phyloP scores from a whole-genome alignment of 2,329 filamentous ascomycete species.

The Xylaria sp. region DNA sequence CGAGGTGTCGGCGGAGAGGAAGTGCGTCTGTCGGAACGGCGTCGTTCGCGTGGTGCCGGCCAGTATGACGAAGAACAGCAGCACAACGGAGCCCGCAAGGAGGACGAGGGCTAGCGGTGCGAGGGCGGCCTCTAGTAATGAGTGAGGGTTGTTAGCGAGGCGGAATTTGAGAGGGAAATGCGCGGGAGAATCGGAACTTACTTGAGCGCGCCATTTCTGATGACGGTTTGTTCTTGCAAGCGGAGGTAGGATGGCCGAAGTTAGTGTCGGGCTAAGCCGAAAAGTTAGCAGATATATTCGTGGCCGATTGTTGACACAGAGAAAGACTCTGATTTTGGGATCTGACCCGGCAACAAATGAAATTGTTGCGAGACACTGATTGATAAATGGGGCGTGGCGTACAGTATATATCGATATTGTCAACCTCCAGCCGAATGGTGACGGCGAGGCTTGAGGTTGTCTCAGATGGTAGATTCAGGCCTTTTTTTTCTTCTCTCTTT shows the following conservation, averaged over 20 bases:
- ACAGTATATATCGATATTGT: not conserved
- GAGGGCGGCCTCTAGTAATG: constrained; percentile 29
- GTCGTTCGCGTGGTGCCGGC: constrained; percentile 61
- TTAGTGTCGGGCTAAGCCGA: not conserved
- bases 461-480: constrained; percentile 5
- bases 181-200: constrained; percentile 6
- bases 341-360: constrained; percentile 21
- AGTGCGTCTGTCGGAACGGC: constrained; percentile 81
- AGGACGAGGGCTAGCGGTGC: constrained; percentile 54
- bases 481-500: not conserved
- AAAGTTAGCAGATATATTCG: constrained; percentile 17
- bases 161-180: not conserved
- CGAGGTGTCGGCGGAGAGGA: constrained; percentile 81
- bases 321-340: not conserved
- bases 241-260: not conserved
- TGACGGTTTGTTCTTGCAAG: not conserved
- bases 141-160: constrained; percentile 7
- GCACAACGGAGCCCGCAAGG: constrained; percentile 62
- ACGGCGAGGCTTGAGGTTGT: constrained; percentile 1
- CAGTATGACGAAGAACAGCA: constrained; percentile 70
- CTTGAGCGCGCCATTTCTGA: constrained; percentile 34
- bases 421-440: not conserved
- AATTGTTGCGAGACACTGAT: constrained; percentile 5
- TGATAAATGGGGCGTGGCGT: not conserved
- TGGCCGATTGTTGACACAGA: not conserved